Evolutionary conservation across 2,329 filamentous ascomycete genomes (phyloP).

Genomic region (Colletotrichum trifolii): DNA sequence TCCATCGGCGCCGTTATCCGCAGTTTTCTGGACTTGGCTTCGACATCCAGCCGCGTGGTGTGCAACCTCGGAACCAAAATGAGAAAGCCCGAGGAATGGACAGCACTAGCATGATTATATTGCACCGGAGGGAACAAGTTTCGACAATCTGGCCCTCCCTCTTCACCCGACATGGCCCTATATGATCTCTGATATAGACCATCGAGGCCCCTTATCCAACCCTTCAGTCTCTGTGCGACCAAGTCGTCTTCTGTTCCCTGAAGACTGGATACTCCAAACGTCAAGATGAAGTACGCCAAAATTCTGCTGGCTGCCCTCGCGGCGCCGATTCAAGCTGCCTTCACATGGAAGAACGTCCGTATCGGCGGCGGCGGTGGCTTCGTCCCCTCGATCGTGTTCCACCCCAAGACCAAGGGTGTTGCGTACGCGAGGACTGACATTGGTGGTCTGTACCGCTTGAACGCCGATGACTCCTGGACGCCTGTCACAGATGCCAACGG

Average conservation of each 20-base stretch:
- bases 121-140: too few relatives aligned
- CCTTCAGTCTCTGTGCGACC: too few relatives aligned
- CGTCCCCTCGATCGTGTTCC: slow-evolving; percentile 66
- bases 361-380: slow-evolving; percentile 71
- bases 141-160: too few relatives aligned
- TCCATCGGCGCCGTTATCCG: neutral
- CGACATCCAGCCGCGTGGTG: neutral
- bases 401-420: slow-evolving; percentile 60
- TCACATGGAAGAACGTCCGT: slow-evolving; percentile 60
- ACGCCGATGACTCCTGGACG: slow-evolving; percentile 66
- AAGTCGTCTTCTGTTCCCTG: neutral
- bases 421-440: slow-evolving; percentile 69
- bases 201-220: neutral
- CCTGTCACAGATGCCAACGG: slow-evolving; percentile 57
- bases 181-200: slow-evolving; percentile 12
- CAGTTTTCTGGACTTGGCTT: neutral
- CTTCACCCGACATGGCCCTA: slow-evolving; percentile 5
- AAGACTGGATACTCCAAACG: neutral
- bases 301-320: slow-evolving; percentile 36
- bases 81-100: neutral
- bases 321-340: slow-evolving; percentile 46
- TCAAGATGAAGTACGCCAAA: slow-evolving; percentile 31
- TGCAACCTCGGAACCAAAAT: neutral
- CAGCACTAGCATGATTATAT: slow-evolving; percentile 10
- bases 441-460: slow-evolving; percentile 66